Percentiles rank a stretch among this genome's conserved stretches.
Evolutionary conservation across 495 filamentous ascomycete species (phyloP).

Genomic region (Pyronema omphalodes): DNA sequence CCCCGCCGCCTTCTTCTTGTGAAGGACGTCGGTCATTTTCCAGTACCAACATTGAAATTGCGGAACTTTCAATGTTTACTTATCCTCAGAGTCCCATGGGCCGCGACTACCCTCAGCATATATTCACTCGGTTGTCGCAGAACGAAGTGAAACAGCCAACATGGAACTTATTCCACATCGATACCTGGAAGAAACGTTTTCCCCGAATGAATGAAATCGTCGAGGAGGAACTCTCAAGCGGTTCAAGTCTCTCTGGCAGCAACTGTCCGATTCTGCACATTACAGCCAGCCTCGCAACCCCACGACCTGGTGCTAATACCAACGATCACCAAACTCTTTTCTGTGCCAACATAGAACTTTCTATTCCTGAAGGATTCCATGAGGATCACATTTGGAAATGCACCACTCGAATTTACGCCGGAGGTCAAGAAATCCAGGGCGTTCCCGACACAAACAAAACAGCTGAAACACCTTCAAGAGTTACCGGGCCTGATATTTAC

Average conservation of each 20-base stretch:
- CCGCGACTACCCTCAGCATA: conserved; percentile 18
- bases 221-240: background rate
- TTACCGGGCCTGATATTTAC: conserved; percentile 7
- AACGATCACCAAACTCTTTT: conserved; percentile 9
- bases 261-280: conserved; percentile 18
- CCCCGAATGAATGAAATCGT: conserved; percentile 18
- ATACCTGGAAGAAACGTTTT: conserved; percentile 18
- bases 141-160: conserved; percentile 4
- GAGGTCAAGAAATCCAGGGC: conserved; percentile 21
- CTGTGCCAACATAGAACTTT: conserved; percentile 19
- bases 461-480: background rate
- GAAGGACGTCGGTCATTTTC: background rate
- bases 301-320: conserved; percentile 13
- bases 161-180: conserved; percentile 10
- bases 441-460: conserved; percentile 6
- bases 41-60: conserved; percentile 8
- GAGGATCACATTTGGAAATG: conserved; percentile 21
- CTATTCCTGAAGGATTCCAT: conserved; percentile 4
- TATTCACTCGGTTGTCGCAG: conserved; percentile 18
- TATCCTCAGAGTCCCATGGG: conserved; percentile 10
- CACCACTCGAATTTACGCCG: conserved; percentile 21
- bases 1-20: background rate
- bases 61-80: conserved; percentile 18
- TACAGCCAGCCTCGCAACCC: conserved; percentile 14
- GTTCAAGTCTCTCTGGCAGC: conserved; percentile 3